Evolutionary conservation across 2,329 filamentous ascomycete species (phyloP).

Genomic region (Aspergillus persii): DNA sequence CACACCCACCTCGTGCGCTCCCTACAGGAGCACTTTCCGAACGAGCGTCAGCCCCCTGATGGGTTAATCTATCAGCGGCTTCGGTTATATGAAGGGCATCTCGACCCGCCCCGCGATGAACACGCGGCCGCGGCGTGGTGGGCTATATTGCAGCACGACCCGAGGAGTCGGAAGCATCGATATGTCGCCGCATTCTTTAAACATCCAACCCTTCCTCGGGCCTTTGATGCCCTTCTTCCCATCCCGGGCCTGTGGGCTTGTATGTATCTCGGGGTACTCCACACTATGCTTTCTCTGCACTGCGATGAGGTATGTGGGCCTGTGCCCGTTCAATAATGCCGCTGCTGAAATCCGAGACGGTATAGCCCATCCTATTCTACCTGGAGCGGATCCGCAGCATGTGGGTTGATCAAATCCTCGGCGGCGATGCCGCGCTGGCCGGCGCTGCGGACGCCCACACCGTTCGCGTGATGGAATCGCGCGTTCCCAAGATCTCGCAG

Average conservation of each 20-base stretch:
- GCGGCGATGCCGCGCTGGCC: neutral
- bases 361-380: constrained; percentile 13
- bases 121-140: constrained; percentile 12
- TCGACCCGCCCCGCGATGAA: constrained; percentile 2
- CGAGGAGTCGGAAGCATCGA: constrained; percentile 8
- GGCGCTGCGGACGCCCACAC: constrained; percentile 6
- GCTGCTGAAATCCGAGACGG: neutral
- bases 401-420: constrained; percentile 1
- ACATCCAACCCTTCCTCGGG: neutral
- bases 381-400: constrained; percentile 7
- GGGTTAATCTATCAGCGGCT: constrained; percentile 13
- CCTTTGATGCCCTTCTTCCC: too few relatives aligned
- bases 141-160: constrained; percentile 8
- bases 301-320: too few relatives aligned
- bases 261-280: too few relatives aligned
- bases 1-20: constrained; percentile 3
- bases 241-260: too few relatives aligned
- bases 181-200: constrained; percentile 10
- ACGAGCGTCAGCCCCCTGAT: constrained; percentile 10
- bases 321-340: too few relatives aligned
- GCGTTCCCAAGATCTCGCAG: constrained; percentile 10
- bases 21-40: constrained; percentile 8
- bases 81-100: constrained; percentile 8
- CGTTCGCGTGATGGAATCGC: constrained; percentile 8
- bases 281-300: too few relatives aligned